A percentile compares a stretch with the other conserved stretches of the same genome.
phyloP scores from a whole-genome alignment of 2,329 filamentous ascomycete species.

The Apiospora rasikravindrae region DNA sequence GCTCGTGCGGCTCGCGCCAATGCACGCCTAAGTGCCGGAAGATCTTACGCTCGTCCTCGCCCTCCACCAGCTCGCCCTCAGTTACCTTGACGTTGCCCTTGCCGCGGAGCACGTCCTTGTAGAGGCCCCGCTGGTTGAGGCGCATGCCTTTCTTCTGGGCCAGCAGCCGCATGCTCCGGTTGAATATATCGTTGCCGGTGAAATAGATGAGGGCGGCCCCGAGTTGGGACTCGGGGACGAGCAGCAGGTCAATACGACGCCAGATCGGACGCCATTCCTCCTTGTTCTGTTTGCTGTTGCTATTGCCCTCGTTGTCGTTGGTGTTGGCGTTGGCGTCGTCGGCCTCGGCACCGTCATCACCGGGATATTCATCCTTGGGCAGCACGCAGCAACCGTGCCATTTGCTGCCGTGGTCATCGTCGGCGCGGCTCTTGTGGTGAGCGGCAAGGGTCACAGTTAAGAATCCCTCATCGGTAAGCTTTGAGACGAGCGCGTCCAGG shows the following conservation, averaged over 20 bases:
- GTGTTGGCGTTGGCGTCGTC: neutral
- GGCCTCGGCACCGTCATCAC: constrained; percentile 18
- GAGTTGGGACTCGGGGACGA: constrained; percentile 79
- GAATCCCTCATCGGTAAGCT: constrained; percentile 66
- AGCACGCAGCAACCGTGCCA: constrained; percentile 88
- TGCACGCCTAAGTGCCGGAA: constrained; percentile 84
- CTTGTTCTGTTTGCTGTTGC: constrained; percentile 2
- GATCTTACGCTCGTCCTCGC: constrained; percentile 76
- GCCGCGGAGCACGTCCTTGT: constrained; percentile 69
- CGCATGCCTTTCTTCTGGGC: constrained; percentile 83
- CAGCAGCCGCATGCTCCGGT: constrained; percentile 80
- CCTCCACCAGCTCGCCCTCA: constrained; percentile 75
- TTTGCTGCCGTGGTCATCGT: constrained; percentile 66
- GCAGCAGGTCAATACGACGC: constrained; percentile 83
- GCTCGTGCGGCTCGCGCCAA: constrained; percentile 78
- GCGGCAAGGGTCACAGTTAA: constrained; percentile 73
- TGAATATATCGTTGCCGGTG: constrained; percentile 94
- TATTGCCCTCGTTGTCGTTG: neutral
- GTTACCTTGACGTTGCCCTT: constrained; percentile 63
- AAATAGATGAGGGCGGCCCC: constrained; percentile 94
- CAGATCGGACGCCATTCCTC: constrained; percentile 56
- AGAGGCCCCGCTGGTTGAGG: constrained; percentile 84
- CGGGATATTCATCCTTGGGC: constrained; percentile 47
- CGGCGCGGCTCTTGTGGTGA: constrained; percentile 46
- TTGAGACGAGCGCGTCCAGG: constrained; percentile 66